Base-by-base conservation (phyloP, 1,284 basidiomycete species). In the Bondarzewia mesenterica region DNA sequence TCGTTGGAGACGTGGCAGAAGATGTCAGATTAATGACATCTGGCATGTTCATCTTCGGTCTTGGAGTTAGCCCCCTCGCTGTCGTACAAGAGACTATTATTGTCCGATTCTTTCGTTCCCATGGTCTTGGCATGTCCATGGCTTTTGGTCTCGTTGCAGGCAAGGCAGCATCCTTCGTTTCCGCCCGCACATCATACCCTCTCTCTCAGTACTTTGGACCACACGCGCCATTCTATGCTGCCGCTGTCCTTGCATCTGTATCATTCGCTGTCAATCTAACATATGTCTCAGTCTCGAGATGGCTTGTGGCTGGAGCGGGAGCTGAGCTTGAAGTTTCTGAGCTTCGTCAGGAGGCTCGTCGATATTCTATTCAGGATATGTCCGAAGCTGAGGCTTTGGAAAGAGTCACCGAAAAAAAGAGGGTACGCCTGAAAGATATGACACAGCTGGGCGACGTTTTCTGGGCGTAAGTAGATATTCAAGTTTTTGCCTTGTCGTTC, bases 51-150 rank as follows among this genome's bases (percentile, higher is more conserved):
- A 65, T 88, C 39, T 89, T 87, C 56, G 88, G 88, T n/a, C 69
- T 89, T 14, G 88, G 86, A 3, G 72, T 85, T 46, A 84, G 81
- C 55, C 88, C 88, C 1, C 70, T 90, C 8, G 79, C 85, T 3
- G 86, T 87, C 6, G 77, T 84, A 5, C 85, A 86, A 63, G 84
- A 87, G 61, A 83, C 82, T 3, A 87, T 87, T 56, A 85, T 90
- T 46, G 84, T 89, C 43, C 82, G 83, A 18, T 87, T 89, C 66
- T 88, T 89, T 67, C 80, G 77, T 52, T 77, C 79, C 0, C 82
- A 82, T 59, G 85, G 85, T n/a, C 70, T 90, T 2, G 87, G 86
- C 5, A 68, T 85, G 4, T 86, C 85, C 1, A 78, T 90, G 66
- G 87, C 86, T 1, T 71, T 90, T 32, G 87, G 87, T 18, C 78